Conservation (phyloP, 371 early-diverging fungal species). For the Coemansia sp. region DNA sequence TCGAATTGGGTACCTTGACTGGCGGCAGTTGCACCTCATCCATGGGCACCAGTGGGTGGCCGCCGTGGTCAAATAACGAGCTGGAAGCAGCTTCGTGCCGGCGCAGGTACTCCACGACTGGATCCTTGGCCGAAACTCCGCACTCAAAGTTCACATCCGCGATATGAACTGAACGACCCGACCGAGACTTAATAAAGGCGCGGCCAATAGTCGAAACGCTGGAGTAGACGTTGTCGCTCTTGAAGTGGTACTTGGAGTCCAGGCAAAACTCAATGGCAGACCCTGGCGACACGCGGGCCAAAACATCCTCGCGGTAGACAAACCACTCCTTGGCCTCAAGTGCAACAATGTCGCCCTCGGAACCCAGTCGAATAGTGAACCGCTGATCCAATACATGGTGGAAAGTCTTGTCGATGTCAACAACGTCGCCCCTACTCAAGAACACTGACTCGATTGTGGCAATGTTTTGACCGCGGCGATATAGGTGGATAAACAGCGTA, state of each 20-base stretch:
- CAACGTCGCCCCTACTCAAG: constrained; percentile 83
- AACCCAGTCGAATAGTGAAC: constrained; percentile 67
- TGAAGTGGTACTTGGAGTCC: constrained; percentile 72
- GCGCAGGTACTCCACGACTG: constrained; percentile 40
- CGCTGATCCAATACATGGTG: constrained; percentile 60
- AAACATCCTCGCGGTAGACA: constrained; percentile 67
- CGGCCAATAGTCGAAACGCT: constrained; percentile 76
- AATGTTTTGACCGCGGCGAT: too few relatives aligned
- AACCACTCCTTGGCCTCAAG: constrained; percentile 89
- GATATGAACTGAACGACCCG: constrained; percentile 59
- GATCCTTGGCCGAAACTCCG: constrained; percentile 46
- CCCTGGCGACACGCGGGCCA: constrained; percentile 8
- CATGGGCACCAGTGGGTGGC: constrained; percentile 51
- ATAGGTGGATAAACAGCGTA: too few relatives aligned
- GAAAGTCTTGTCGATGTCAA: constrained; percentile 56
- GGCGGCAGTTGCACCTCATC: constrained; percentile 87
- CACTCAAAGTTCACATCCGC: constrained; percentile 77
- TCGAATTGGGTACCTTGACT: constrained; percentile 70
- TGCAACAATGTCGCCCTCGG: constrained; percentile 71
- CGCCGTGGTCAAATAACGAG: constrained; percentile 58
- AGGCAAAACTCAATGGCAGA: constrained; percentile 65
- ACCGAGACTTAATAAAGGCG: constrained; percentile 69
- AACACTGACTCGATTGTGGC: too few relatives aligned
- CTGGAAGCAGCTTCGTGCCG: constrained; percentile 10
- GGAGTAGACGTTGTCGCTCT: constrained; percentile 63